Evolutionary conservation across 345 rosid genomes (phyloP), one percentile per base, ranked within the genome.

Genomic region (Adansonia digitata): DNA sequence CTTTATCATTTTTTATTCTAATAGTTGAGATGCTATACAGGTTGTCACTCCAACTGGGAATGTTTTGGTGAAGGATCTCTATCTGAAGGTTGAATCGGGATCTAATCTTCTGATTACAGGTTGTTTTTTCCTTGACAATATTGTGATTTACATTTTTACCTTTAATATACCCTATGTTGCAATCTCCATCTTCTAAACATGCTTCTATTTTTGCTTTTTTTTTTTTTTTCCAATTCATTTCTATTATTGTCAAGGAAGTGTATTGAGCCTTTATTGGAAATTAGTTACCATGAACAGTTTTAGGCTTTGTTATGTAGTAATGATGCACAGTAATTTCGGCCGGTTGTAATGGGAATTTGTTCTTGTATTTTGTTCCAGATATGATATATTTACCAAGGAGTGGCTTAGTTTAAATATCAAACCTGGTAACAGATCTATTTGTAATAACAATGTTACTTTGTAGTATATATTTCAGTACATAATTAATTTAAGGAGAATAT

Each of bases 71-170:
- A 83, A 93, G 85, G 93, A 93, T 85, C 89, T 96, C 81, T 86
- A 83, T 76, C 89, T 96, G 77, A 91, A 80, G 85, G 91, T 96
- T 79, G 93, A 90, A 81, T 84, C 94, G 63, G 97, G 99, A 72
- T 93, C 97, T 73, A 96, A 96, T 86, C 93, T 96, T 71, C 80
- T 96, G 86, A 96, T 96, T 77, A 96, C 99, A 89, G 99, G 99
- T 96, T 83, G 63, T n/a, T 66, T 3, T 75, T 77, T 53, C 46
- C 39, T 63, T 46, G 53, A 71, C 69, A 56, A 71, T 75, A 57
- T 73, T 73, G 53, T 27, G 55, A 72, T 60, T 59, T 31, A 10
- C 53, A 26, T 27, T 73, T 27, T 69, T 5, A 31, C 49, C 7
- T 18, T 72, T 55, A 17, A 53, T 65, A 12, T 34, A 24, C 12